Conservation (phyloP, 106 monocot genomes). For the Narthecium ossifragum region DNA sequence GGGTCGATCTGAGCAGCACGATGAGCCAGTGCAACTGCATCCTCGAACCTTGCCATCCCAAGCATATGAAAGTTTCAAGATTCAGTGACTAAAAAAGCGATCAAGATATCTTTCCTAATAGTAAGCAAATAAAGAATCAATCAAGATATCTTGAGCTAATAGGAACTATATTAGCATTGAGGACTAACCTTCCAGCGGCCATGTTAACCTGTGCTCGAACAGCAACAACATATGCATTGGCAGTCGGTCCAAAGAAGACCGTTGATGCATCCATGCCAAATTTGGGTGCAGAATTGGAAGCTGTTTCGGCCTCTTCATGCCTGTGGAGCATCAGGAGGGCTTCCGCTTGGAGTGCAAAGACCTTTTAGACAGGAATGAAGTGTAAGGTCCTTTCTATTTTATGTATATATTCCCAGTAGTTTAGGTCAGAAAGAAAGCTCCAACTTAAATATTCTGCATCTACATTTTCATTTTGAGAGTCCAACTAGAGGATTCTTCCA, state of each 20-base stretch:
- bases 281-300: slow-evolving; percentile 26
- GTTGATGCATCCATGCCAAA: slow-evolving; percentile 29
- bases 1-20: slow-evolving; percentile 29
- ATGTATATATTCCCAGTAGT: too few species aligned
- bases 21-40: slow-evolving; percentile 24
- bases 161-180: too few species aligned
- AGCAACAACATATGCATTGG: slow-evolving; percentile 17
- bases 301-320: slow-evolving; percentile 33
- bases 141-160: not conserved
- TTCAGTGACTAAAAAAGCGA: not conserved
- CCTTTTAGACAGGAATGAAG: slow-evolving; percentile 15
- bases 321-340: slow-evolving; percentile 34
- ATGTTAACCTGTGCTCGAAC: slow-evolving; percentile 31
- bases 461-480: too few species aligned
- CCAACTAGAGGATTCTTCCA: too few species aligned
- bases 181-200: slow-evolving; percentile 38
- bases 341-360: slow-evolving; percentile 42
- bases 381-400: too few species aligned
- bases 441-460: too few species aligned
- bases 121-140: not conserved
- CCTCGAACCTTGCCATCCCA: slow-evolving; percentile 26
- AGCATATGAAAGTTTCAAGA: not conserved
- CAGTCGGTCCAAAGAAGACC: slow-evolving; percentile 24
- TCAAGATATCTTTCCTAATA: not conserved
- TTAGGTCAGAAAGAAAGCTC: too few species aligned